Percentiles rank a stretch among this genome's conserved stretches.
These are phyloP conservation scores for Umbelopsis ramanniana DNA, from an alignment of 192 early-diverging fungal genomes.

Conservation along the genomic window DNA sequence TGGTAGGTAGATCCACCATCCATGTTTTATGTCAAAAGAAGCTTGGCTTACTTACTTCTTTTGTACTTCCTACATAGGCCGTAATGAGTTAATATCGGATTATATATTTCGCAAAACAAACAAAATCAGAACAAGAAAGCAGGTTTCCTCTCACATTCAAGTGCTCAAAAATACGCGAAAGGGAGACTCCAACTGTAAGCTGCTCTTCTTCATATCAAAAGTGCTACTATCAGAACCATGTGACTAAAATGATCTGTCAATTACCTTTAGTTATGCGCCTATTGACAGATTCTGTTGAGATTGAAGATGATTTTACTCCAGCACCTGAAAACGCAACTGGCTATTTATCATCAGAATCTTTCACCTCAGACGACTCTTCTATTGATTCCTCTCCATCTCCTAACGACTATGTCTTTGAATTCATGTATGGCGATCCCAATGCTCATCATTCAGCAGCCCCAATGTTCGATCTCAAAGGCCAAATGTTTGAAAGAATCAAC, in stretches of 20 bases:
- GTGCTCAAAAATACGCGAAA: conserved; percentile 77
- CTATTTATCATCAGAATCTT: conserved; percentile 31
- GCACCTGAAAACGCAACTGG: conserved; percentile 25
- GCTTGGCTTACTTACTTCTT: conserved; percentile 16
- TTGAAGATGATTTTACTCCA: conserved; percentile 43
- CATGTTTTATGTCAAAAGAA: background rate
- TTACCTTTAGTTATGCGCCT: conserved; percentile 49
- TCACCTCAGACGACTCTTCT: conserved; percentile 45
- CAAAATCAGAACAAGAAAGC: conserved; percentile 73
- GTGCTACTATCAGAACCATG: no score
- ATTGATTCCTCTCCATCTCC: conserved; percentile 40
- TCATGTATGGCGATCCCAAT: conserved; percentile 35
- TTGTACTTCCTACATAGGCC: conserved; percentile 45
- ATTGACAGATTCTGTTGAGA: conserved; percentile 49
- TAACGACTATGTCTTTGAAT: conserved; percentile 45
- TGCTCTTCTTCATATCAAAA: no score
- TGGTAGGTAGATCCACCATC: conserved; percentile 43
- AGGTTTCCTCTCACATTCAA: conserved; percentile 81
- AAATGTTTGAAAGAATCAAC: conserved; percentile 35
- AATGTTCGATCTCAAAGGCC: conserved; percentile 38
- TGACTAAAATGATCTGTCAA: background rate
- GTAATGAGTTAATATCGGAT: conserved; percentile 79
- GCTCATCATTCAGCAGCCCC: conserved; percentile 24
- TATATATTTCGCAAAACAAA: conserved; percentile 70
- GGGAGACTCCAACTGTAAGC: conserved; percentile 54